These are phyloP conservation scores for Haplosporangium sp. DNA, from an alignment of 371 early-diverging fungal species.

Conservation along the genomic window DNA sequence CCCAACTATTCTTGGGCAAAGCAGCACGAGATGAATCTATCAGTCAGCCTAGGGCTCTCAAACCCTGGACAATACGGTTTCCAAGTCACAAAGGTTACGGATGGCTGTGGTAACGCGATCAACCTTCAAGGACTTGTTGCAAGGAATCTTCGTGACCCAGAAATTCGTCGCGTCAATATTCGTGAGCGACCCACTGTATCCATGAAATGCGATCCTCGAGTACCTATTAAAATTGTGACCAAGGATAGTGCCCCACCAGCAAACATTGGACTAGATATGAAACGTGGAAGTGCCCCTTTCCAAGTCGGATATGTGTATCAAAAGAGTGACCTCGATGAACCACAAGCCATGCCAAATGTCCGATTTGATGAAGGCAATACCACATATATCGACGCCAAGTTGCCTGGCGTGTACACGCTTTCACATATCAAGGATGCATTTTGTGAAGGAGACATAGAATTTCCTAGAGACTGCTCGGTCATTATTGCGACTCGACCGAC, in stretches of 20 bases:
- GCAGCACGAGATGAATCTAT: constrained; percentile 44
- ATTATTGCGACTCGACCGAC: constrained; percentile 37
- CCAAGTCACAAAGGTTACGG: constrained; percentile 33
- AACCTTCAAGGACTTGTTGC: constrained; percentile 29
- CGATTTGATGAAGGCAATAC: constrained; percentile 7
- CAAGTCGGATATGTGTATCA: constrained; percentile 42
- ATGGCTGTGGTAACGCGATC: constrained; percentile 45
- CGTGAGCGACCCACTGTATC: constrained; percentile 30
- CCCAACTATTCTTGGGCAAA: constrained; percentile 44
- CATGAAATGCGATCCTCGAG: constrained; percentile 34
- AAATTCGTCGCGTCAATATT: constrained; percentile 39
- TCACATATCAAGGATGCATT: constrained; percentile 34
- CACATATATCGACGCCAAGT: constrained; percentile 16
- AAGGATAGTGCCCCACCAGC: constrained; percentile 22
- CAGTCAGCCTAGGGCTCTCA: constrained; percentile 38
- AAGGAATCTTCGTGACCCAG: constrained; percentile 26
- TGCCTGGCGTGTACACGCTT: constrained; percentile 45
- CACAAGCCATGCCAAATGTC: constrained; percentile 33
- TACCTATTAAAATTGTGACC: constrained; percentile 44
- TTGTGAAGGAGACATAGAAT: constrained; percentile 37
- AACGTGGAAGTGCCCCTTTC: constrained; percentile 33
- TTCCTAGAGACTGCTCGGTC: constrained; percentile 45
- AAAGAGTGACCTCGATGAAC: constrained; percentile 45
- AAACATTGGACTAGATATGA: constrained; percentile 26
- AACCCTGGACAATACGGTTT: constrained; percentile 39